A percentile compares a stretch with the other conserved stretches of the same genome.
These are phyloP conservation scores for Magnolia sinica DNA, from an alignment of 164 flowering plant species.

Conservation along the genomic window DNA sequence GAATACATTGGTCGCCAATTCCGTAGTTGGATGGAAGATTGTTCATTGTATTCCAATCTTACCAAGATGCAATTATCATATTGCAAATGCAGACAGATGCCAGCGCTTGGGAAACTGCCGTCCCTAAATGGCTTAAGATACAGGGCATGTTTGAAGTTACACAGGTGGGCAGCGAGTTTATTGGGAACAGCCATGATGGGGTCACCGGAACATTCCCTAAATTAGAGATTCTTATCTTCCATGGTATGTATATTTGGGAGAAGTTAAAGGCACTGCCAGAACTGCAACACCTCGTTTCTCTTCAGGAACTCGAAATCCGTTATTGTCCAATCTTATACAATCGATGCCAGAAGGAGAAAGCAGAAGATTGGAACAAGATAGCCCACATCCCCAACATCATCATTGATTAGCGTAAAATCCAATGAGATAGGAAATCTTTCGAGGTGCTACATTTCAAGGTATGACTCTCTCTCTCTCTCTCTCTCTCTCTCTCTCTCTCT, in stretches of 20 bases:
- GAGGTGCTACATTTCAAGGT: too few relatives aligned
- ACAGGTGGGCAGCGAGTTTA: too few relatives aligned
- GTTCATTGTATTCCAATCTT: background rate
- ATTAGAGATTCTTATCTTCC: too few relatives aligned
- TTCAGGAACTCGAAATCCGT: background rate
- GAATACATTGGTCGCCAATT: background rate
- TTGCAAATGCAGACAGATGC: background rate
- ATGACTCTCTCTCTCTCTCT: too few relatives aligned
- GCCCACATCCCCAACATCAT: constrained; percentile 3
- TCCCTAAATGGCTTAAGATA: background rate
- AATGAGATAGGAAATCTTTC: too few relatives aligned
- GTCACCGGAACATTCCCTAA: too few relatives aligned
- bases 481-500: too few relatives aligned
- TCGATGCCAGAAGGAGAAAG: background rate
- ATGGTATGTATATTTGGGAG: too few relatives aligned
- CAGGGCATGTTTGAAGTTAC: background rate
- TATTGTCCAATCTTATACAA: constrained; percentile 5
- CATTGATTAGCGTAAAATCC: background rate
- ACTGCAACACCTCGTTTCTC: too few relatives aligned
- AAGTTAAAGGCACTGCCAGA: too few relatives aligned
- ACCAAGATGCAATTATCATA: background rate
- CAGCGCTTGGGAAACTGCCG: background rate
- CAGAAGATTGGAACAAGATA: constrained; percentile 13
- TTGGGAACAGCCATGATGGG: too few relatives aligned
- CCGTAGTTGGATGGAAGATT: background rate